phyloP scores from a whole-genome alignment of 768 basidiomycete species.

The Podaxis sp. region DNA sequence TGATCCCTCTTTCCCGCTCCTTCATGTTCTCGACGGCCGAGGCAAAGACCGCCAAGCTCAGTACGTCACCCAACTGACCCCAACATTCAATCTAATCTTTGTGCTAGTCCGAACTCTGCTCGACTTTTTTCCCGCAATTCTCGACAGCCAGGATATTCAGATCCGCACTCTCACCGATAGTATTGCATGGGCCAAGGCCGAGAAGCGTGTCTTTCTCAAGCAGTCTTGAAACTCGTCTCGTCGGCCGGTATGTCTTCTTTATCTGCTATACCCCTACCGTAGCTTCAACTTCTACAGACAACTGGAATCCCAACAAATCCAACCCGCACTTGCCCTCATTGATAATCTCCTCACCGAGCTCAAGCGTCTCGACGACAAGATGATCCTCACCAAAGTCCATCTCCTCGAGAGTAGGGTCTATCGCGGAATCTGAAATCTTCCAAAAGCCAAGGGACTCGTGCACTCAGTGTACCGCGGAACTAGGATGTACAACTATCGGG shows the following conservation, averaged over 20 bases:
- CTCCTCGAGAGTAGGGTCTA: conserved; percentile 91
- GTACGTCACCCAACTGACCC: conserved; percentile 36
- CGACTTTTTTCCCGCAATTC: conserved; percentile 80
- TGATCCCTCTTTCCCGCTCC: conserved; percentile 75
- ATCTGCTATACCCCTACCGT: not conserved
- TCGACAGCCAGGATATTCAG: conserved; percentile 68
- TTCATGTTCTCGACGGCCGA: conserved; percentile 96
- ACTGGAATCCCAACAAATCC: conserved; percentile 72
- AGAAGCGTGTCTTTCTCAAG: conserved; percentile 94
- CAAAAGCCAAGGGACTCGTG: conserved; percentile 70
- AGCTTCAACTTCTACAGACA: conserved; percentile 38
- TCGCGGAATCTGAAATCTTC: conserved; percentile 81
- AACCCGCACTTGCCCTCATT: conserved; percentile 75
- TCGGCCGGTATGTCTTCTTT: conserved; percentile 48
- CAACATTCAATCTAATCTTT: not conserved
- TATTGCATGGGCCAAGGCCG: conserved; percentile 81
- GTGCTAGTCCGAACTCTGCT: conserved; percentile 84
- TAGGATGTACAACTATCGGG: conserved; percentile 26
- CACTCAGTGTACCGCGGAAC: conserved; percentile 23
- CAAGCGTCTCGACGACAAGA: conserved; percentile 92
- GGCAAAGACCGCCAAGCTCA: conserved; percentile 95
- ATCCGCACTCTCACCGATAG: conserved; percentile 84
- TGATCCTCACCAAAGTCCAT: conserved; percentile 96
- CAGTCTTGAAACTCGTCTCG: conserved; percentile 90
- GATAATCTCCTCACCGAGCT: conserved; percentile 88